A percentile compares a stretch with the other conserved stretches of the same genome.
Evolutionary conservation across 352 stramenopile genomes (phyloP).

Genomic region (Aphanomyces cochlioides): DNA sequence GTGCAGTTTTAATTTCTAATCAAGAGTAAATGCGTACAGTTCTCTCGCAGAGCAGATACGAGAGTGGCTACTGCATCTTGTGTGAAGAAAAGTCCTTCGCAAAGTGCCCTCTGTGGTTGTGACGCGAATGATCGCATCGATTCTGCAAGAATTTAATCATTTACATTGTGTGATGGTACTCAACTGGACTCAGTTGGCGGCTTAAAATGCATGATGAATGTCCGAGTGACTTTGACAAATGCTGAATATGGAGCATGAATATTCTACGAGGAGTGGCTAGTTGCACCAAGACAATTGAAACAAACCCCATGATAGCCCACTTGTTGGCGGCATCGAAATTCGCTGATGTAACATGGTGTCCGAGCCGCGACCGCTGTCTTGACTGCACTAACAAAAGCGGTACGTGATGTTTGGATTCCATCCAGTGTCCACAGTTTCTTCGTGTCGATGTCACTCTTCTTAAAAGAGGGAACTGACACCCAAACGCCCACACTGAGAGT

Average conservation of each 20-base stretch:
- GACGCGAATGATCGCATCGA: neutral
- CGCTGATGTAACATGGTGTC: neutral
- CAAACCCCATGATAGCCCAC: neutral
- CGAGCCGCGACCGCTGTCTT: constrained; percentile 6
- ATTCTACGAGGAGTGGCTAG: neutral
- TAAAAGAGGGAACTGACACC: constrained; percentile 3
- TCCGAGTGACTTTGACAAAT: neutral
- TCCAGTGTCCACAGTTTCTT: constrained; percentile 12
- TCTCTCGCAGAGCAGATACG: neutral
- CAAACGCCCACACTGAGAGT: neutral
- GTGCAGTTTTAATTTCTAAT: neutral
- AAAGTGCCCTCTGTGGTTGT: neutral
- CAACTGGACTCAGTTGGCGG: neutral
- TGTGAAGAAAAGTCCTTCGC: constrained; percentile 11
- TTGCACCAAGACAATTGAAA: neutral
- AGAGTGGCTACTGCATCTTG: neutral
- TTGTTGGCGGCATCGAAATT: neutral
- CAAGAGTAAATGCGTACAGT: no score
- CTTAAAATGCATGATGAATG: constrained; percentile 8
- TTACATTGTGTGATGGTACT: no score
- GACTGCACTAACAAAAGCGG: constrained; percentile 11
- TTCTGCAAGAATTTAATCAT: neutral
- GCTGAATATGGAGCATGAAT: neutral
- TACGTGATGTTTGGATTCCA: neutral
- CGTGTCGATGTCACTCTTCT: constrained; percentile 13